Evolutionary conservation across 306 rosid genomes (phyloP), one percentile per base, ranked within the genome.

Genomic region (Biancaea sappan): DNA sequence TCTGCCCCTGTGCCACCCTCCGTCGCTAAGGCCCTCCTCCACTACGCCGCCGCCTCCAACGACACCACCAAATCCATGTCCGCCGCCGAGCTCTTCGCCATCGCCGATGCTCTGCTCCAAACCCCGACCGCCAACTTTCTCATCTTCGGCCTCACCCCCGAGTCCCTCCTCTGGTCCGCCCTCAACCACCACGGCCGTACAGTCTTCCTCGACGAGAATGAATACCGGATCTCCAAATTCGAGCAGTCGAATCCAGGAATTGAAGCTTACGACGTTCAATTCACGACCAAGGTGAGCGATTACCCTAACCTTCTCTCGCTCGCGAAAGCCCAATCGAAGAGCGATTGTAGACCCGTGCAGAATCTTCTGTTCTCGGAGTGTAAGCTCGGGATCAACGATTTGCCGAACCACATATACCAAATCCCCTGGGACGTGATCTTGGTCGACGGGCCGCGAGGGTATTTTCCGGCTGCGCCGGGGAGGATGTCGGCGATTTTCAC

Each of bases 291-390:
- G 34, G 93, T 94, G n/a, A 85, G 79, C 62, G 86, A 94, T 0
- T 31, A 82, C 67, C 61, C 70, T 15, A 63, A 64, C 24, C 89
- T 94, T 3, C 92, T 94, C 2, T 47, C 86, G 0, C 73, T 60
- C 0, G 84, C 98, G 5, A 85, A 70, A 53, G 11, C 85, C 3
- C 84, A 71, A 4, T 64, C 77, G 8, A 53, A 25, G 0, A 32
- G 32, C 13, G 98, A 91, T 13, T 94, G 98, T 8, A 62, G 68
- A 81, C 97, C 98, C 2, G 93, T 90, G 0, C 97, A 91, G 89
- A 94, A 94, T 43, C 88, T 94, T 32, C 63, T 94, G 41, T 94
- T 91, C 84, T 94, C 98, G 4, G 98, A 94, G 11, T 94, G 98
- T 72, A 86, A 74, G 77, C 86, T 94, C 6, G 98, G 85, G 4